phyloP scores from a whole-genome alignment of 78 protist genomes.

The Pigoraptor vietnamica region DNA sequence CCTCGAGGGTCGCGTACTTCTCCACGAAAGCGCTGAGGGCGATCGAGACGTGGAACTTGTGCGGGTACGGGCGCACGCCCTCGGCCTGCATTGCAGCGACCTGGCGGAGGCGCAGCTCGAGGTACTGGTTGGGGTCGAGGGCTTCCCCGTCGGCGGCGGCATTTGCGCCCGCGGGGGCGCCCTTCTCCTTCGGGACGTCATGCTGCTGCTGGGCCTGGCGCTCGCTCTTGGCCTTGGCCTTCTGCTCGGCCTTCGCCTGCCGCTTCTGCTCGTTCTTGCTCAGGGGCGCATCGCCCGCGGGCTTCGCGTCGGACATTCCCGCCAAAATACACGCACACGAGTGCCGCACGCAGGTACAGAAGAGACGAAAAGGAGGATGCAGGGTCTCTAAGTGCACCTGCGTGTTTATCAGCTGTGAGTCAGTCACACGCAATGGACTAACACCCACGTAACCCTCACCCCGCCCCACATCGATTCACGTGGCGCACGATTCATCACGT shows the following conservation, averaged over 20 bases:
- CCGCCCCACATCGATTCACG: too few relatives aligned
- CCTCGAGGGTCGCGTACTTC: slow-evolving; percentile 32
- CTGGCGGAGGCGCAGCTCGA: slow-evolving; percentile 19
- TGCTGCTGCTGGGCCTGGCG: background rate
- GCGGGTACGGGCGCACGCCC: slow-evolving; percentile 67
- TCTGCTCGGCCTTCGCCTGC: background rate
- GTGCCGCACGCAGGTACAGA: too few relatives aligned
- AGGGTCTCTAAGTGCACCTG: too few relatives aligned
- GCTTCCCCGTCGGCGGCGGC: background rate
- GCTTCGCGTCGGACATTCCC: background rate
- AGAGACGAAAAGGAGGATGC: too few relatives aligned
- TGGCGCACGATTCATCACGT: too few relatives aligned
- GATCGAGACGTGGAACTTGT: slow-evolving; percentile 61
- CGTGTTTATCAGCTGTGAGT: too few relatives aligned
- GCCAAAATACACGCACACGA: too few relatives aligned
- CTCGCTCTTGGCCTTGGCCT: background rate
- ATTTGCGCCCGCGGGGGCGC: background rate
- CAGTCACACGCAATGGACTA: too few relatives aligned
- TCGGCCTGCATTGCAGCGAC: background rate
- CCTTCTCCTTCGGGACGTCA: background rate
- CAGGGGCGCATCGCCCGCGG: background rate
- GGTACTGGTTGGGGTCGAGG: slow-evolving; percentile 15
- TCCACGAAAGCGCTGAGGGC: slow-evolving; percentile 47
- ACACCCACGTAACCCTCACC: too few relatives aligned
- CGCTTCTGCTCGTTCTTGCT: background rate